Base-by-base conservation (phyloP, 352 stramenopile genomes). In the Globisporangium abappressorium region DNA sequence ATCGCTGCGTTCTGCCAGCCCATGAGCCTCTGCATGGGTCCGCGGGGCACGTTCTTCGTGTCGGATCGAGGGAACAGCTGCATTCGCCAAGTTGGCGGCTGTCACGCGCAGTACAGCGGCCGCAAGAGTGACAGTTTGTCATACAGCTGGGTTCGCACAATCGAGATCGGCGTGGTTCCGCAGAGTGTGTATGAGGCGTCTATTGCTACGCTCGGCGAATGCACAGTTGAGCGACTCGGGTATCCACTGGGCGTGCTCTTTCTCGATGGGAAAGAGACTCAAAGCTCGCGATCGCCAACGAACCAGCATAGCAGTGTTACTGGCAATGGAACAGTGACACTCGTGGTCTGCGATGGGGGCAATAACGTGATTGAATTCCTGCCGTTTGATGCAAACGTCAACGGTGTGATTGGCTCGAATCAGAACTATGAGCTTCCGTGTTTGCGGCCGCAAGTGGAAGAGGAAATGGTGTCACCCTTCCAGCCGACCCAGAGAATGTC, bases 111-210 rank as follows among this genome's bases (percentile, higher is more conserved):
- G n/a, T 28, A 56, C 43, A 68, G 22, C 24, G 38, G 33, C 7
- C 34, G 38, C n/a, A 20, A 33, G 14, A 62, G 54, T 6, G 63
- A 78, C 55, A 60, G 60, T 59, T 57, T 77, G 15, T 58, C 53
- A 41, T 84, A 72, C 62, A 49, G 47, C 7, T 84, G 74, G 74
- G 79, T 83, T 24, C 74, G 70, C 20, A 84, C 79, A n/a, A 77
- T 87, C 38, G 70, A 79, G 66, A 51, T 87, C 22, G 70, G 65
- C 11, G 36, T 47, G 8, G 56, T 70, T 2, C 59, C 65, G 18
- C 58, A 56, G 5, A 65, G 58, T 30, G 30, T 65, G 1, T 28
- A 47, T n/a, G 46, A 70, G 20, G 46, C 51, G 18, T 65, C 59
- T 33, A 47, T 30, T 11, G 24, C 24, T 8, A 66, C 53, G 9